Evolutionary conservation across 2,329 filamentous ascomycete species (phyloP).

Genomic region (Penicillium frequentans): DNA sequence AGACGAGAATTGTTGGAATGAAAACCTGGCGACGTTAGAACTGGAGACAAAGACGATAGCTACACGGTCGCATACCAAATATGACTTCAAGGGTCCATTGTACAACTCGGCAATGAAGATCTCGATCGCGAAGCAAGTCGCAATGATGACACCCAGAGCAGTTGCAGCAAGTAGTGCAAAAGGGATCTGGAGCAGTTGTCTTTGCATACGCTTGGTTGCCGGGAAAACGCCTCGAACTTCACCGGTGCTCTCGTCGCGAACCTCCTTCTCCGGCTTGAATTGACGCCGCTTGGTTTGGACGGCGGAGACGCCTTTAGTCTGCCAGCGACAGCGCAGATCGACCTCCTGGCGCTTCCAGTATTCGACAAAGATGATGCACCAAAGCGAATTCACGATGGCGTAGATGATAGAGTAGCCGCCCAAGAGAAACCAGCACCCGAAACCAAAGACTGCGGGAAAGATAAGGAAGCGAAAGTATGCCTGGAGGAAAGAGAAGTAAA

Average conservation of each 20-base stretch:
- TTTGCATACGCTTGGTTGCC: slow-evolving; percentile 71
- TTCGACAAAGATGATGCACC: slow-evolving; percentile 88
- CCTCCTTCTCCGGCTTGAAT: slow-evolving; percentile 76
- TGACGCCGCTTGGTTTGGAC: slow-evolving; percentile 76
- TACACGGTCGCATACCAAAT: slow-evolving; percentile 61
- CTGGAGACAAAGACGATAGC: background rate
- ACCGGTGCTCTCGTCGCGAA: slow-evolving; percentile 78
- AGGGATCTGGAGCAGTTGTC: slow-evolving; percentile 82
- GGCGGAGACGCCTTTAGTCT: slow-evolving; percentile 78
- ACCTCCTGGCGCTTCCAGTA: slow-evolving; percentile 95
- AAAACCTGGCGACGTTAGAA: slow-evolving; percentile 61
- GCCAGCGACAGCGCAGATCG: slow-evolving; percentile 87
- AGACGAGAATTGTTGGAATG: slow-evolving; percentile 83
- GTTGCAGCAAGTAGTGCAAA: slow-evolving; percentile 77
- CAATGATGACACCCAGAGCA: slow-evolving; percentile 81
- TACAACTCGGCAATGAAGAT: slow-evolving; percentile 97
- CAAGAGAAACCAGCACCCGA: slow-evolving; percentile 76
- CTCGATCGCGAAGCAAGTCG: slow-evolving; percentile 88
- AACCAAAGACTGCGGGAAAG: slow-evolving; percentile 78
- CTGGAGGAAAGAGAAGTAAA: slow-evolving; percentile 94
- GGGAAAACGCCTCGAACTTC: slow-evolving; percentile 77
- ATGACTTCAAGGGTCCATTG: slow-evolving; percentile 80
- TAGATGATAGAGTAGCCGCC: slow-evolving; percentile 84
- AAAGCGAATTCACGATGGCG: slow-evolving; percentile 74
- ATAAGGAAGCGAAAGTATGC: slow-evolving; percentile 88